Percentiles rank a stretch among this genome's conserved stretches.
phyloP scores from a whole-genome alignment of 2,329 filamentous ascomycete genomes.

The Penicillium sp. region DNA sequence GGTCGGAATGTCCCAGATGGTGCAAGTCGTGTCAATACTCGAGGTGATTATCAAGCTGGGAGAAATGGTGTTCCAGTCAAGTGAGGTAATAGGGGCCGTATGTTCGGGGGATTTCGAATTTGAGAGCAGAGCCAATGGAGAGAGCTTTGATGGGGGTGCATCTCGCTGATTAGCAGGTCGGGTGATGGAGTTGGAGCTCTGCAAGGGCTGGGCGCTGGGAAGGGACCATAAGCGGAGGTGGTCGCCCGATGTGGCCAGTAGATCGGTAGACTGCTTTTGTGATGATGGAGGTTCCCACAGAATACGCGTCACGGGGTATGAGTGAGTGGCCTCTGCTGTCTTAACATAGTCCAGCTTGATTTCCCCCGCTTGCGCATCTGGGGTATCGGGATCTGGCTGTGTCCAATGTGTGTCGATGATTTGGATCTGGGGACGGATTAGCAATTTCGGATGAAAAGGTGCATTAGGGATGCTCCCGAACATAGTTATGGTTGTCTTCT shows the following conservation, averaged over 20 bases:
- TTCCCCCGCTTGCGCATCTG: constrained; percentile 69
- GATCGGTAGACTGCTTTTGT: constrained; percentile 92
- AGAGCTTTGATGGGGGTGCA: constrained; percentile 76
- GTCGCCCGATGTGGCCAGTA: constrained; percentile 92
- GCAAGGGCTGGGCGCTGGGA: constrained; percentile 66
- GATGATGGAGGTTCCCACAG: constrained; percentile 95
- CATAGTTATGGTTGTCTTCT: constrained; percentile 98
- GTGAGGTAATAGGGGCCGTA: constrained; percentile 90
- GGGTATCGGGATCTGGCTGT: constrained; percentile 70
- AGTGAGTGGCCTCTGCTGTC: constrained; percentile 94
- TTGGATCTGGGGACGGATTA: constrained; percentile 72
- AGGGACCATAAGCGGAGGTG: constrained; percentile 93
- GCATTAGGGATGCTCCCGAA: constrained; percentile 49
- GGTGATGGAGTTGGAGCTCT: constrained; percentile 69
- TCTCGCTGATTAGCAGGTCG: constrained; percentile 66
- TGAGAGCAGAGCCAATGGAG: constrained; percentile 86
- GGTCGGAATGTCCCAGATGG: constrained; percentile 98
- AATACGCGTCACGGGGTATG: constrained; percentile 93
- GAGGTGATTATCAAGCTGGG: constrained; percentile 98
- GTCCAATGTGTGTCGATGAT: constrained; percentile 86
- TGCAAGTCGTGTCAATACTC: constrained; percentile 98
- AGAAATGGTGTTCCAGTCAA: constrained; percentile 98
- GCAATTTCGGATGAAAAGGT: background rate
- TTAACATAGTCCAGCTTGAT: constrained; percentile 80
- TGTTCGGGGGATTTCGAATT: constrained; percentile 99